Evolutionary conservation across 2,329 filamentous ascomycete species (phyloP).

Genomic region (Aspergillus latus): DNA sequence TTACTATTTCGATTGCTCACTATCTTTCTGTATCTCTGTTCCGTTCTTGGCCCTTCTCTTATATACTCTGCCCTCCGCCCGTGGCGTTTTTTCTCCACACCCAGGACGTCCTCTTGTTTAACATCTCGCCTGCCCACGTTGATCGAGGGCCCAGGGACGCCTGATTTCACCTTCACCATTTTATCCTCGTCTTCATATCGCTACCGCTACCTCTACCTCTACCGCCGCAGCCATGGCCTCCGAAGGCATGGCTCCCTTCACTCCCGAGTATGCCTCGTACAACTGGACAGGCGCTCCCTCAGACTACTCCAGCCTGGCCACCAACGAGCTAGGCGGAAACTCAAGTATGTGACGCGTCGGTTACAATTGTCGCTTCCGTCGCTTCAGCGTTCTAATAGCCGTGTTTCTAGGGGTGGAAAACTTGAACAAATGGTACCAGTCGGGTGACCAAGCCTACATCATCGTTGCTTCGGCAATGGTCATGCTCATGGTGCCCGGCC

Average conservation of each 20-base stretch:
- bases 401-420: slow-evolving; percentile 68
- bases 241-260: slow-evolving; percentile 32
- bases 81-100: slow-evolving; percentile 27
- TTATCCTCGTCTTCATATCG: background rate
- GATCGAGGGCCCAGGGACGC: slow-evolving; percentile 7
- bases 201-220: background rate
- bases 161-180: background rate
- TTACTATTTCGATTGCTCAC: slow-evolving; percentile 13
- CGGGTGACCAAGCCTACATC: slow-evolving; percentile 93
- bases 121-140: slow-evolving; percentile 1
- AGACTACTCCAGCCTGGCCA: slow-evolving; percentile 47
- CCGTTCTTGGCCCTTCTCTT: slow-evolving; percentile 16
- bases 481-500: slow-evolving; percentile 92
- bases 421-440: slow-evolving; percentile 91
- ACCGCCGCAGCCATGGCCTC: slow-evolving; percentile 28
- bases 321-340: slow-evolving; percentile 68
- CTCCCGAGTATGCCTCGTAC: slow-evolving; percentile 50
- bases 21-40: slow-evolving; percentile 15
- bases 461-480: slow-evolving; percentile 89
- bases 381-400: slow-evolving; percentile 1
- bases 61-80: slow-evolving; percentile 21
- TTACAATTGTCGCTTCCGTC: background rate
- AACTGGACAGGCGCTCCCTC: slow-evolving; percentile 50
- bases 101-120: slow-evolving; percentile 14
- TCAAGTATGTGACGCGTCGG: slow-evolving; percentile 61